Evolutionary conservation across 1,284 basidiomycete genomes (phyloP).

Genomic region (Phenoliferia sp.): DNA sequence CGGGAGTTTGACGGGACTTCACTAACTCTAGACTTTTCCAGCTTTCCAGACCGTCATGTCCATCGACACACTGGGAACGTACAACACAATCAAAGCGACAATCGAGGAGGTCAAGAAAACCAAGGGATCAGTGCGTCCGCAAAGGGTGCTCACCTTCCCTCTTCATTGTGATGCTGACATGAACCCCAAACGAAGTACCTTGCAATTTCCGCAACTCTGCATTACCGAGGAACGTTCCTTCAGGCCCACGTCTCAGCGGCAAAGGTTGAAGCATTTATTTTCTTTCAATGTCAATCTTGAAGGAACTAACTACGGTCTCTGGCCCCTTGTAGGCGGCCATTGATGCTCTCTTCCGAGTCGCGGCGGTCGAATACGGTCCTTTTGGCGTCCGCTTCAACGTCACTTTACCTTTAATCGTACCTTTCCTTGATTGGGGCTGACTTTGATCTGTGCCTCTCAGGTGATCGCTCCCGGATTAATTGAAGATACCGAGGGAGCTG

Average conservation of each 20-base stretch:
- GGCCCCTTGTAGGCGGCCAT: conserved; percentile 50
- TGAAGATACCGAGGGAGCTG: too few relatives aligned
- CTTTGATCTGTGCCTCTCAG: too few relatives aligned
- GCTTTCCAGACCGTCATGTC: conserved; percentile 90
- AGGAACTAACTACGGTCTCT: not conserved
- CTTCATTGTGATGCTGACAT: not conserved
- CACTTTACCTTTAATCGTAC: not conserved
- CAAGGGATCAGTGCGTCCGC: conserved; percentile 57
- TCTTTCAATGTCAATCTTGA: not conserved
- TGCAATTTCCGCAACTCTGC: conserved; percentile 85
- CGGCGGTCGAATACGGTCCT: conserved; percentile 91
- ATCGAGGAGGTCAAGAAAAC: conserved; percentile 63
- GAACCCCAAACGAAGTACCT: conserved; percentile 49
- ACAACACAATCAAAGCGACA: conserved; percentile 90
- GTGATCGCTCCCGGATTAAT: too few relatives aligned
- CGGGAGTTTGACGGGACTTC: too few relatives aligned
- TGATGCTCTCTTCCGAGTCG: conserved; percentile 75
- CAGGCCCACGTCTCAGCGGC: conserved; percentile 92
- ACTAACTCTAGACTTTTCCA: not conserved
- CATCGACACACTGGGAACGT: conserved; percentile 74
- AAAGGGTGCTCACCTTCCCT: not conserved
- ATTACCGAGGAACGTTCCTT: conserved; percentile 81
- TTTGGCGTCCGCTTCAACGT: conserved; percentile 90
- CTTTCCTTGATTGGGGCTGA: too few relatives aligned
- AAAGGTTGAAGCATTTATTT: conserved; percentile 58